phyloP scores from a whole-genome alignment of 1,284 basidiomycete species.

The Cryptococcus neoformans region DNA sequence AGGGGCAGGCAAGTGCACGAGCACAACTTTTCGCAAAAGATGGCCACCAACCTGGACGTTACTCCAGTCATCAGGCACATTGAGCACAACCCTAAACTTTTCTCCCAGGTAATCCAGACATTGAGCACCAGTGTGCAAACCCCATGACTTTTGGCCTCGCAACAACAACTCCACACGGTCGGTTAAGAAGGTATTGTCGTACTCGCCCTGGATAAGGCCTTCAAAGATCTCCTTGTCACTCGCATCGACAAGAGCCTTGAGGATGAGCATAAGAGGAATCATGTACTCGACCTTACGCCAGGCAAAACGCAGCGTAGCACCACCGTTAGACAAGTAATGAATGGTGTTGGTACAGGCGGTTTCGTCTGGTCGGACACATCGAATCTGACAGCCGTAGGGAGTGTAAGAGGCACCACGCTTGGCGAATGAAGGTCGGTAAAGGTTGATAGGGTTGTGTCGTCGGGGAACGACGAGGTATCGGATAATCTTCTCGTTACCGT shows the following conservation, averaged over 20 bases:
- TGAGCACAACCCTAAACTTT: slow-evolving; percentile 92
- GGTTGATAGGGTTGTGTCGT: slow-evolving; percentile 65
- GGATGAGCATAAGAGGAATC: slow-evolving; percentile 93
- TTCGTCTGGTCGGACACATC: slow-evolving; percentile 89
- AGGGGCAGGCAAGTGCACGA: slow-evolving; percentile 87
- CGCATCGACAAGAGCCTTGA: slow-evolving; percentile 92
- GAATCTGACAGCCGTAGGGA: slow-evolving; percentile 89
- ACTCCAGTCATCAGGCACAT: slow-evolving; percentile 89
- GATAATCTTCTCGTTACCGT: slow-evolving; percentile 98
- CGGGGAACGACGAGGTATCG: slow-evolving; percentile 76
- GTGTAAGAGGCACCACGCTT: slow-evolving; percentile 96
- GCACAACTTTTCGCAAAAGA: slow-evolving; percentile 79
- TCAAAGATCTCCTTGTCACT: slow-evolving; percentile 98
- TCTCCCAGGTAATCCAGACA: slow-evolving; percentile 96
- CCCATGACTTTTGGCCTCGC: slow-evolving; percentile 92
- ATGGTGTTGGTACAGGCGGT: slow-evolving; percentile 91
- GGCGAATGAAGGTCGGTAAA: slow-evolving; percentile 81
- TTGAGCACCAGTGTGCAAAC: slow-evolving; percentile 82
- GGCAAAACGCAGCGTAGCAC: slow-evolving; percentile 90
- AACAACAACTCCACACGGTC: slow-evolving; percentile 98
- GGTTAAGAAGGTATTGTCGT: slow-evolving; percentile 95
- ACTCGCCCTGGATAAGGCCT: slow-evolving; percentile 96
- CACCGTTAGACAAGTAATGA: slow-evolving; percentile 96
- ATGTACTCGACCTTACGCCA: slow-evolving; percentile 99
- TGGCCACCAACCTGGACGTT: slow-evolving; percentile 79